Base-by-base conservation (phyloP, 2,329 filamentous ascomycete species). In the Thermomyces lanuginosus region DNA sequence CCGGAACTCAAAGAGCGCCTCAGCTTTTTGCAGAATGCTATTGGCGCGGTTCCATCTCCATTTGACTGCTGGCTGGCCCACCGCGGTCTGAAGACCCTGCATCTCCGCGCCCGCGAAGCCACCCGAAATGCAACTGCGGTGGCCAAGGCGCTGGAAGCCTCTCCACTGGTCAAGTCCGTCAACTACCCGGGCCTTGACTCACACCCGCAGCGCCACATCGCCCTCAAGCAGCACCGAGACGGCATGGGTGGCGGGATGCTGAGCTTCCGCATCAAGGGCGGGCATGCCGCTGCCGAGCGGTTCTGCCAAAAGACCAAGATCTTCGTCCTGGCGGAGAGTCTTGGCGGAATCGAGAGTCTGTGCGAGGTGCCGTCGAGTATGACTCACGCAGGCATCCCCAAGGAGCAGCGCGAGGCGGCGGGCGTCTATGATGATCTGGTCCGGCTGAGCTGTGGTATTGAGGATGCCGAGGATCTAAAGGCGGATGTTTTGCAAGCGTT, bases 31-130 rank as follows among this genome's bases (percentile, higher is more conserved):
- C 89, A 98, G 54, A 98, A 98, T 59, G 89, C 89, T 41, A 92
- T 93, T 41, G 89, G 89, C 36, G 86, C 86, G 35, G 78, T 98
- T 3, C 89, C 89, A 27, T 91, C 81, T 1, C 69, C 89, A 21
- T 98, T 98, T 48, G 89, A 98, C 64, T 83, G 76, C 60, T 98
- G 89, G 89, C 79, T 98, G 37, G 89, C 89, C 26, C 89, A 98
- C 61, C 76, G 89, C 37, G 89, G 89, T 41, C 69, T 93, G 41
- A 98, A 98, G 67, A 98, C 89, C 3, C 70, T 98, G 21, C 89
- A 98, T 57, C 68, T 98, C 24, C 79, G 89, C 43, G 86, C 81
- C 6, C 72, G 78, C 36, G 82, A 92, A 55, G 82, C 86, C 10
- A 78, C 69, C 37, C 64, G 60, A 41, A 95, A 95, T 56, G 89